phyloP scores from a whole-genome alignment of 2,329 filamentous ascomycete genomes.

The Talaromyces piceae region DNA sequence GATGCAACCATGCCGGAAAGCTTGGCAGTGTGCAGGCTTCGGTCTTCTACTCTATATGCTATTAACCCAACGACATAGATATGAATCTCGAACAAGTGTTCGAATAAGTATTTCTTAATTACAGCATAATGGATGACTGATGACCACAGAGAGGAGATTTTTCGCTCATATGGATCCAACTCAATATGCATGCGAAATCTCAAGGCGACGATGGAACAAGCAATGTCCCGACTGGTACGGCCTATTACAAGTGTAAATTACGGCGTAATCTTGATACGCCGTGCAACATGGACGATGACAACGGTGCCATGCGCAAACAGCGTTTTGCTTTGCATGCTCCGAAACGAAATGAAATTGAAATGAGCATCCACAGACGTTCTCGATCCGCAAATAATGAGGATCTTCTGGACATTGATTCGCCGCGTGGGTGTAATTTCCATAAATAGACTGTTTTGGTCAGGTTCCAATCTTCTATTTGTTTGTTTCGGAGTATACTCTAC shows the following conservation, averaged over 20 bases:
- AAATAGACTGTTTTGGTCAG: not conserved
- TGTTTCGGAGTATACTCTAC: too few relatives aligned
- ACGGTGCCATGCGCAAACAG: not conserved
- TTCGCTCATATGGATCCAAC: too few relatives aligned
- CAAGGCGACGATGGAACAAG: too few relatives aligned
- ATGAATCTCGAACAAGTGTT: too few relatives aligned
- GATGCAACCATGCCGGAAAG: slow-evolving; percentile 1
- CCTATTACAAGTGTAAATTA: not conserved
- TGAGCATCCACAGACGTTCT: not conserved
- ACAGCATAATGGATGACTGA: too few relatives aligned
- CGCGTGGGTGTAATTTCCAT: not conserved
- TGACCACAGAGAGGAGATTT: too few relatives aligned
- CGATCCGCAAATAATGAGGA: not conserved
- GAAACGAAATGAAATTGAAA: too few relatives aligned
- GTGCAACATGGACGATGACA: not conserved
- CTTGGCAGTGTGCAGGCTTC: not conserved
- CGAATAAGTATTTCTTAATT: too few relatives aligned
- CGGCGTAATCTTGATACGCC: not conserved
- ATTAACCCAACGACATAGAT: not conserved
- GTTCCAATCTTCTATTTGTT: not conserved
- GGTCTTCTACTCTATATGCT: not conserved
- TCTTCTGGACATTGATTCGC: not conserved
- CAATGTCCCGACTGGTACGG: not conserved
- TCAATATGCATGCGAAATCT: too few relatives aligned
- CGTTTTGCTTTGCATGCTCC: not conserved